These are phyloP conservation scores for Aureobasidium sp. DNA, from an alignment of 2,329 filamentous ascomycete species.

Conservation along the genomic window DNA sequence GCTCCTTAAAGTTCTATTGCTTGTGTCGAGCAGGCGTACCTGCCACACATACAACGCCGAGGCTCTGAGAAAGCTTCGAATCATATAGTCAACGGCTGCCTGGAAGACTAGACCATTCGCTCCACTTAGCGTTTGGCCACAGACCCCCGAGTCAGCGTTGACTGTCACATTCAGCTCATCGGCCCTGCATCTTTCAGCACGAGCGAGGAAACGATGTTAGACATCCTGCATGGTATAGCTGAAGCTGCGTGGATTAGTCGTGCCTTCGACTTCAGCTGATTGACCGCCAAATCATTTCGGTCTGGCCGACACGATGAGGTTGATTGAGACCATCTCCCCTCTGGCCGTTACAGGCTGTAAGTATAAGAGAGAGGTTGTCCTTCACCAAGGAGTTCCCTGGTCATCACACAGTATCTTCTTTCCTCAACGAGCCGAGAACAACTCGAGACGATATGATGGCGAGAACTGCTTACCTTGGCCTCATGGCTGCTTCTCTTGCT, in stretches of 20 bases:
- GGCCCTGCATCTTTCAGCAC: background rate
- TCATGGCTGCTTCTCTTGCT: background rate
- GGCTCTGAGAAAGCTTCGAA: background rate
- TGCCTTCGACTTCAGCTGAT: background rate
- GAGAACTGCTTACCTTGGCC: slow-evolving; percentile 29
- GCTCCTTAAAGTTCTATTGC: too few species aligned
- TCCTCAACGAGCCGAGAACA: background rate
- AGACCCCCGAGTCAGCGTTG: background rate
- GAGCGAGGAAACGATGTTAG: background rate
- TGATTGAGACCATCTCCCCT: background rate
- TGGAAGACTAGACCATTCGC: background rate
- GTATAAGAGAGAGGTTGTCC: background rate
- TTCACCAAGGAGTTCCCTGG: background rate
- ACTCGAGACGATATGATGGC: background rate
- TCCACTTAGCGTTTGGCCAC: background rate
- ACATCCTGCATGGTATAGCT: background rate
- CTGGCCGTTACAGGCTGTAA: background rate
- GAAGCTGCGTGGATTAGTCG: background rate
- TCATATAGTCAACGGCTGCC: background rate
- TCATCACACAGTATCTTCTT: background rate
- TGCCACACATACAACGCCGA: too few species aligned
- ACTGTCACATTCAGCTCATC: background rate
- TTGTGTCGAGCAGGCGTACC: too few species aligned
- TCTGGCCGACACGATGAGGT: background rate
- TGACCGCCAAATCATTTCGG: background rate